A percentile compares a stretch with the other conserved stretches of the same genome.
These are phyloP conservation scores for Aureobasidium sp. DNA, from an alignment of 2,329 filamentous ascomycete species.

Conservation along the genomic window DNA sequence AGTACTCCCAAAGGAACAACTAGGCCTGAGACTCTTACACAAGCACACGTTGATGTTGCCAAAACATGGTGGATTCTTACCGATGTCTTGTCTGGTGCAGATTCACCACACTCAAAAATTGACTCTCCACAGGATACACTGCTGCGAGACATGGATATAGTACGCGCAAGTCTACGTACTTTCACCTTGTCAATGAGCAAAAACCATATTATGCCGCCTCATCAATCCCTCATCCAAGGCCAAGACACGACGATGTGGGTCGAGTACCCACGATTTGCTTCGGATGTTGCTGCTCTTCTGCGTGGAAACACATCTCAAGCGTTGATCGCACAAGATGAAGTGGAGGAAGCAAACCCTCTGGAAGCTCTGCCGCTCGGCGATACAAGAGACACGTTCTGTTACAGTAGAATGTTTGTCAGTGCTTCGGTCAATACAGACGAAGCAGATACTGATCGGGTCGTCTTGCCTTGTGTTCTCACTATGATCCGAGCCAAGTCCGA, in stretches of 20 bases:
- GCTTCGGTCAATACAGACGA: conserved; percentile 67
- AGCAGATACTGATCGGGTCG: conserved; percentile 55
- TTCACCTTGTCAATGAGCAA: conserved; percentile 74
- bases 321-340: conserved; percentile 37
- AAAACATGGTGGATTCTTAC: conserved; percentile 74
- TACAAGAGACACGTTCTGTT: conserved; percentile 63
- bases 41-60: conserved; percentile 76
- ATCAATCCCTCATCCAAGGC: conserved; percentile 59
- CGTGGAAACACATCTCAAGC: conserved; percentile 45
- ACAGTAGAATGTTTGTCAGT: conserved; percentile 67
- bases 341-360: conserved; percentile 43
- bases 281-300: conserved; percentile 62
- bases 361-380: conserved; percentile 72
- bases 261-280: conserved; percentile 62
- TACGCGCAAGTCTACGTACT: conserved; percentile 48
- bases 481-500: conserved; percentile 63
- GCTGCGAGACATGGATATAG: not conserved
- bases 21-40: conserved; percentile 50
- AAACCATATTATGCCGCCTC: conserved; percentile 64
- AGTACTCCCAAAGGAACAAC: conserved; percentile 46
- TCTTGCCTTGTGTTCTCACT: conserved; percentile 67
- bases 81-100: conserved; percentile 26
- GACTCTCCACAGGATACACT: conserved; percentile 10
- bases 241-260: conserved; percentile 79
- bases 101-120: not conserved